A percentile compares a stretch with the other conserved stretches of the same genome.
Conservation (phyloP, 164 flowering plant genomes). For the Berberis thunbergii region DNA sequence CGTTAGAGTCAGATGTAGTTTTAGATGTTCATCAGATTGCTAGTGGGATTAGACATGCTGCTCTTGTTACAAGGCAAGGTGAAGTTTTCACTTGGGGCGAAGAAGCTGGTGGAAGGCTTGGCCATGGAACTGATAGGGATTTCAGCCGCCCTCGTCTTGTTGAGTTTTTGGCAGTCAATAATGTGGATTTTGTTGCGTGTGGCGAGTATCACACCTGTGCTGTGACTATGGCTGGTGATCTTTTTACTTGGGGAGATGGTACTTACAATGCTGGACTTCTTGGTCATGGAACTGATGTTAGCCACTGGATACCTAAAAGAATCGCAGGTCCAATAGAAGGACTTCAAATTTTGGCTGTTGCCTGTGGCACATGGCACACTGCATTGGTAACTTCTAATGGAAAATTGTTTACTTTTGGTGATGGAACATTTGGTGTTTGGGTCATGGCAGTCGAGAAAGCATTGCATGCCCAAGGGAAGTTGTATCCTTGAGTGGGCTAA, state of each 20-base stretch:
- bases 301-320: conserved; percentile 24
- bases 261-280: conserved; percentile 19
- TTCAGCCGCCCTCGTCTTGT: conserved; percentile 15
- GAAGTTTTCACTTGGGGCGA: conserved; percentile 23
- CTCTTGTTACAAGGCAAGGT: conserved; percentile 21
- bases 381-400: conserved; percentile 19
- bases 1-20: conserved; percentile 15
- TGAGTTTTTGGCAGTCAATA: conserved; percentile 11
- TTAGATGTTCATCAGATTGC: conserved; percentile 17
- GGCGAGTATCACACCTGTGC: conserved; percentile 22
- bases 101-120: conserved; percentile 19
- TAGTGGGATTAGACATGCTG: conserved; percentile 17
- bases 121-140: conserved; percentile 14
- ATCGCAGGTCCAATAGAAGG: conserved; percentile 20
- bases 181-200: conserved; percentile 14
- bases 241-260: conserved; percentile 24
- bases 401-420: conserved; percentile 24
- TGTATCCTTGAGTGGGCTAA: conserved; percentile 17
- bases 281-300: conserved; percentile 15
- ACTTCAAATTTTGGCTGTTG: conserved; percentile 18
- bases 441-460: conserved; percentile 22
- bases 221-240: conserved; percentile 14
- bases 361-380: conserved; percentile 22
- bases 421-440: conserved; percentile 28
- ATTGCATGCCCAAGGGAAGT: conserved; percentile 20